phyloP scores from a whole-genome alignment of 1,139 yeast species.

The Lodderomyces jiufengensis region DNA sequence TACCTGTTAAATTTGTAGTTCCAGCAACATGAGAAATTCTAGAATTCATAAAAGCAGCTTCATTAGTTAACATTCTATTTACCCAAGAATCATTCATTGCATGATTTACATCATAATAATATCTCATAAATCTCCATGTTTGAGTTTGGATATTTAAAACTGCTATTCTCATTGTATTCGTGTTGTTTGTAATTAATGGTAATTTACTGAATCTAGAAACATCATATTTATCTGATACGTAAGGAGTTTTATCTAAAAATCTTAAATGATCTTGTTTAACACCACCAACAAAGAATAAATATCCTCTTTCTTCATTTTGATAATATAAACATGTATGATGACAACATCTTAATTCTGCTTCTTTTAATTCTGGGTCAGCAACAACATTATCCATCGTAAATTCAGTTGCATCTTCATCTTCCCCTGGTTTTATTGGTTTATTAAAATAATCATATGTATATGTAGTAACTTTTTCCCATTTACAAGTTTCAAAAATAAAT shows the following conservation, averaged over 20 bases:
- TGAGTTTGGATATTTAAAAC: constrained; percentile 41
- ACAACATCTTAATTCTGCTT: constrained; percentile 43
- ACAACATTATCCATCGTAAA: constrained; percentile 25
- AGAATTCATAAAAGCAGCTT: constrained; percentile 26
- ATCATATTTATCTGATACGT: constrained; percentile 34
- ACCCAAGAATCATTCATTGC: constrained; percentile 21
- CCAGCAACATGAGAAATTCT: constrained; percentile 33
- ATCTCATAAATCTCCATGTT: constrained; percentile 40
- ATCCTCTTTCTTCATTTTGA: constrained; percentile 33
- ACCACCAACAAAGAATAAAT: constrained; percentile 43
- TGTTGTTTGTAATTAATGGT: constrained; percentile 26
- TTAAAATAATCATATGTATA: constrained; percentile 38
- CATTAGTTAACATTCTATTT: constrained; percentile 19
- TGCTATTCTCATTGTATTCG: constrained; percentile 32
- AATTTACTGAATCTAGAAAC: constrained; percentile 32
- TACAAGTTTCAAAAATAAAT: constrained; percentile 32
- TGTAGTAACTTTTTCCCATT: constrained; percentile 34
- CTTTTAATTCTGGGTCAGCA: constrained; percentile 27
- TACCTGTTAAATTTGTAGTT: constrained; percentile 32
- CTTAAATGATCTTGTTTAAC: constrained; percentile 36
- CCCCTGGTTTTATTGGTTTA: constrained; percentile 22
- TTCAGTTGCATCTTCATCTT: constrained; percentile 25
- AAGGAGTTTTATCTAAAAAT: constrained; percentile 28
- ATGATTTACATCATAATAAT: constrained; percentile 31
- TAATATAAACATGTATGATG: constrained; percentile 41